Evolutionary conservation across 2,329 filamentous ascomycete species (phyloP), one percentile per base, ranked within the genome.

Genomic region (Claviceps pusilla): DNA sequence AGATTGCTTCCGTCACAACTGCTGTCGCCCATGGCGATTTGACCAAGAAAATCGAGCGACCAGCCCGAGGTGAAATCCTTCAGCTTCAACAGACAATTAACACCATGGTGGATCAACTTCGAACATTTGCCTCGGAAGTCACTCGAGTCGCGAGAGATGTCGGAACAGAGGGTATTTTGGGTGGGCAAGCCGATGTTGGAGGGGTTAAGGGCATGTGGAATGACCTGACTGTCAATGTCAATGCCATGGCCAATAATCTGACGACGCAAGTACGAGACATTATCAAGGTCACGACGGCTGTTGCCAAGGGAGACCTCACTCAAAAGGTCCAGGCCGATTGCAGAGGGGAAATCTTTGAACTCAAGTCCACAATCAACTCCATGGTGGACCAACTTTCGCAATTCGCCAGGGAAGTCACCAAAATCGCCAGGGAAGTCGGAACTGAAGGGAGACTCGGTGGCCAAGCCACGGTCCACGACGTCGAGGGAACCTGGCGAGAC

Each of bases 361-460:
- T 98, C 65, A 98, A 98, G 72, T 90, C 89, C 57, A 97, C 93
- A 49, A 98, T 97, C 75, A 98, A 98, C 72, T 93, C 87, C 67
- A 98, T 98, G 91, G 91, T 98, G 60, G 93, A 96, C 68, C 93
- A 96, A 69, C 76, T 98, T 55, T 89, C 95, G 65, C 90, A 96
- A 66, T 97, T 97, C 66, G 93, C 93, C 10, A 87, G 89, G 65
- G 91, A 97, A 73, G 93, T 98, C 62, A 97, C 91, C 42, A 94
- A 93, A 70, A 87, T 98, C 64, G 91, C 91, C 42, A 86, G 89
- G 67, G 91, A 97, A 70, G 93, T 97, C 76, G 91, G 91, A 57
- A 97, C 93, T 1, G 91, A 98, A 69, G 91, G 91, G 63, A 83
- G 89, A 58, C 79, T 98, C 16, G 91, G 93, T 66, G 91, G 93